Conservation (phyloP, 164 flowering plant genomes). For the Brasenia schreberi region DNA sequence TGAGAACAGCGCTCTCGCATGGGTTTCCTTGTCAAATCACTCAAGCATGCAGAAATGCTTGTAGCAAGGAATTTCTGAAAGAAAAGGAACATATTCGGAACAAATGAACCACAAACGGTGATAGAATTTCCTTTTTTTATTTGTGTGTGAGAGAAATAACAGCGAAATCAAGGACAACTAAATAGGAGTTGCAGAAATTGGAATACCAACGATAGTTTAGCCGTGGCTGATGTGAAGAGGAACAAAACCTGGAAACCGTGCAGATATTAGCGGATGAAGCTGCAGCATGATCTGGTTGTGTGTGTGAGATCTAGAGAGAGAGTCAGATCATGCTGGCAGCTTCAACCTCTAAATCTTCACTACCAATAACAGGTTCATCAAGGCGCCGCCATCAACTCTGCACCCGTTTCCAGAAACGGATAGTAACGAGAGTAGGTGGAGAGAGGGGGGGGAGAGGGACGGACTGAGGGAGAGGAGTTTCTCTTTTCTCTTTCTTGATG, state of each 20-base stretch:
- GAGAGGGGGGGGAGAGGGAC: constrained; percentile 1
- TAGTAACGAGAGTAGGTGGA: neutral
- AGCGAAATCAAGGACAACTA: no score
- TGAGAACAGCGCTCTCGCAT: neutral
- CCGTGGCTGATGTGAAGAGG: no score
- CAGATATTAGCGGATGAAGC: constrained; percentile 1
- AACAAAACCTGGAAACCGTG: neutral
- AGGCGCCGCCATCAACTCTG: neutral
- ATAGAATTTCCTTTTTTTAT: no score
- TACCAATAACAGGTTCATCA: neutral
- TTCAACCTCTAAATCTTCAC: constrained; percentile 26
- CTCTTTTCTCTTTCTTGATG: neutral
- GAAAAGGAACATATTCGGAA: no score
- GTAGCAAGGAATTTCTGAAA: no score
- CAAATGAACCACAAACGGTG: no score
- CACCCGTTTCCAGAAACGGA: neutral
- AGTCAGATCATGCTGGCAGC: constrained; percentile 89
- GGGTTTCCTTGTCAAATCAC: neutral
- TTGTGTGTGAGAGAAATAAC: no score
- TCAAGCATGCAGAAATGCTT: neutral
- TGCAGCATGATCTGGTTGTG: constrained; percentile 1
- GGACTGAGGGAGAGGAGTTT: neutral
- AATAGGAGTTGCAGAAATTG: no score
- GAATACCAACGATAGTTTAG: no score
- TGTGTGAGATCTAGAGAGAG: constrained; percentile 3